phyloP scores from a whole-genome alignment of 169 alveolate species.

The Cryptosporidium sp. region DNA sequence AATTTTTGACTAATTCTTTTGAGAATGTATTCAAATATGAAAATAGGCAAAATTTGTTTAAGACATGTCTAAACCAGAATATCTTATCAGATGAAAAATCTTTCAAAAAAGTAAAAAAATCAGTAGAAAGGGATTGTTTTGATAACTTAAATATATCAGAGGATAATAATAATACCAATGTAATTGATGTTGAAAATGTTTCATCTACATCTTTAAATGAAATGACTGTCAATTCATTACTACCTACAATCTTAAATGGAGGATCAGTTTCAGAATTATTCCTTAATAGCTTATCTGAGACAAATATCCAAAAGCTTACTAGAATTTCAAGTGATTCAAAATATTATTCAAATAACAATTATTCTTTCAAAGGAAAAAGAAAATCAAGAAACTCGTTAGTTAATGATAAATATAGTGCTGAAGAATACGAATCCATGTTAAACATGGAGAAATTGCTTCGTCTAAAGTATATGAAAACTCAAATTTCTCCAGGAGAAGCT shows the following conservation, averaged over 20 bases:
- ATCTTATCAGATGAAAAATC: neutral
- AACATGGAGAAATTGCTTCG: constrained; percentile 75
- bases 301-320: constrained; percentile 36
- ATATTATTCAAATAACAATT: neutral
- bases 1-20: constrained; percentile 26
- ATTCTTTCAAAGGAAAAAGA: constrained; percentile 5
- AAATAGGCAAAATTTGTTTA: constrained; percentile 36
- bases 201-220: constrained; percentile 19
- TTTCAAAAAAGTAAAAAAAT: constrained; percentile 4
- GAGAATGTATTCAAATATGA: constrained; percentile 23
- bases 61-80: constrained; percentile 28
- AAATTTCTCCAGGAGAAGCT: constrained; percentile 97
- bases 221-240: constrained; percentile 27
- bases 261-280: constrained; percentile 69
- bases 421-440: constrained; percentile 78
- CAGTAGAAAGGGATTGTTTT: neutral
- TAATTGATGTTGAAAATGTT: neutral
- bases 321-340: neutral
- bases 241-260: constrained; percentile 45
- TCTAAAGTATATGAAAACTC: constrained; percentile 87
- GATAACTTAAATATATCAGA: neutral
- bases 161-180: neutral
- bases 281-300: constrained; percentile 34
- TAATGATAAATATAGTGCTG: constrained; percentile 39
- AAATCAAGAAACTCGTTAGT: constrained; percentile 2